Evolutionary conservation across 208 protist species (phyloP), one percentile per base, ranked within the genome.

Genomic region (Leptomonas seymouri): DNA sequence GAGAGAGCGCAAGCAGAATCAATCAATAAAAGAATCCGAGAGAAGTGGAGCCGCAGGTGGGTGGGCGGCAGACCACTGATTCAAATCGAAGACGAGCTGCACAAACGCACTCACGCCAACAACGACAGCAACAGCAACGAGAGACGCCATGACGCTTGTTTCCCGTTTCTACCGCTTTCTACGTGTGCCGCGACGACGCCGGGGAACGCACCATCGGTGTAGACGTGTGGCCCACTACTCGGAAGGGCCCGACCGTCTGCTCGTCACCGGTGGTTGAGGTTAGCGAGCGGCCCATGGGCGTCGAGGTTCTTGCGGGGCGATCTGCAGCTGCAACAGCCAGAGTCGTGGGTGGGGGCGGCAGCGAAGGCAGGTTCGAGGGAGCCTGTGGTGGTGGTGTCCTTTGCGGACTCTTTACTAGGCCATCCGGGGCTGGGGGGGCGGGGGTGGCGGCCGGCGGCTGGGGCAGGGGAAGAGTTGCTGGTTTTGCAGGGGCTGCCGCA

Each of bases 211-310:
- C 81, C 80, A 93, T 85, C 45, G 85, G 86, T 41, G 76, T 77
- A 0, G 90, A 91, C 12, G 90, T 91, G 72, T 93, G 85, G 20
- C 90, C 84, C 11, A 71, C 66, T 44, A 95, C 84, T 0, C 76
- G 50, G 41, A 89, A 84, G 3, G 84, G 78, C 11, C 76, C 86
- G 12, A 84, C 71, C 58, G 76, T 67, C 63, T 58, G 50, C 50
- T 54, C 66, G 18, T 59, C 65, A 9, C 60, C 46, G 27, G 62
- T 63, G 57, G 72, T 69, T 48, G 61, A 67, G 51, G 49, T 70
- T 39, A 65, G 20, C 2, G 60, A 65, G 46, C 46, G 60, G 30
- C 27, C 46, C 31, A 65, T 67, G 62, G 55, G 48, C 27, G 53
- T 54, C 23, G 39, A 70, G 61, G 3, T 51, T 12, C 36, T 36